phyloP scores from a whole-genome alignment of 768 basidiomycete species.

The Amanita muscaria region DNA sequence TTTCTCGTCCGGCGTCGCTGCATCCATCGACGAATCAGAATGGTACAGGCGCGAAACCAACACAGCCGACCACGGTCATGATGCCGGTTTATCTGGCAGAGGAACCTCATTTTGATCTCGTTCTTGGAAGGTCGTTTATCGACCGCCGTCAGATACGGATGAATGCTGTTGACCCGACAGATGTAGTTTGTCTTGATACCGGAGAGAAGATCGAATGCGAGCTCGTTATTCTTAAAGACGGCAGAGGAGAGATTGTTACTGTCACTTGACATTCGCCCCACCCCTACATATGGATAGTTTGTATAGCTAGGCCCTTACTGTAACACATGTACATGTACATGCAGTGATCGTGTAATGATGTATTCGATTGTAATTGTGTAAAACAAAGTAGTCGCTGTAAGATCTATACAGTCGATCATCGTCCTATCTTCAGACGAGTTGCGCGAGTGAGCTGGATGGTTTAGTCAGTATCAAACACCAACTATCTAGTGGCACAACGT shows the following conservation, averaged over 20 bases:
- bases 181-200: constrained; percentile 86
- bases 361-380: background rate
- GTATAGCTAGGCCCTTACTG: background rate
- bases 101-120: constrained; percentile 92
- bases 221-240: constrained; percentile 86
- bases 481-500: constrained; percentile 25
- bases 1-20: constrained; percentile 4
- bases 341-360: background rate
- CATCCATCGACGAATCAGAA: background rate
- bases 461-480: constrained; percentile 13
- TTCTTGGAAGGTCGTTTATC: constrained; percentile 81
- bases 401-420: constrained; percentile 13
- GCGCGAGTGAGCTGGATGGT: constrained; percentile 36
- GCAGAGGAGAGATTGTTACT: constrained; percentile 81
- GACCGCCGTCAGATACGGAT: constrained; percentile 77
- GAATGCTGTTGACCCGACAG: constrained; percentile 77
- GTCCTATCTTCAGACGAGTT: constrained; percentile 25
- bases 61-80: constrained; percentile 30
- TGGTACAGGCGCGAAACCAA: constrained; percentile 8
- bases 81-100: constrained; percentile 82
- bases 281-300: background rate
- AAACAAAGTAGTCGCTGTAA: constrained; percentile 5
- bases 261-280: constrained; percentile 47
- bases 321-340: background rate
- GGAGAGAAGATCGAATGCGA: constrained; percentile 91